Conservation (phyloP, 2,329 filamentous ascomycete species). For the Trichophyton verrucosum region DNA sequence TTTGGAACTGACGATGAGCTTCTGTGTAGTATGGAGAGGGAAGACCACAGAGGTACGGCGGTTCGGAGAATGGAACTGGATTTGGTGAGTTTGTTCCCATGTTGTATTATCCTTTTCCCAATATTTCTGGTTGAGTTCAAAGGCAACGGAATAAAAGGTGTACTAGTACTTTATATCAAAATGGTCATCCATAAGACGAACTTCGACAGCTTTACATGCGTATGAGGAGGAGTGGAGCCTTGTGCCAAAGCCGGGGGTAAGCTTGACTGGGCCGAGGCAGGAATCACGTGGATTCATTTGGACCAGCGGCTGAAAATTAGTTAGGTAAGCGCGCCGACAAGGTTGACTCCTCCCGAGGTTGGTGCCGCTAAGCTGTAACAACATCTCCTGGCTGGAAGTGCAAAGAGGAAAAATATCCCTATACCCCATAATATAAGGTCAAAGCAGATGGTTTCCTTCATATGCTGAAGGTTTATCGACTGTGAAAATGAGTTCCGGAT, state of each 20-base stretch:
- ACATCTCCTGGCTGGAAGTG: too few species aligned
- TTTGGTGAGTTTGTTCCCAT: constrained; percentile 23
- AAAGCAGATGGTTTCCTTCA: too few species aligned
- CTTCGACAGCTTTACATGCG: too few species aligned
- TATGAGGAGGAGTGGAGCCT: not conserved
- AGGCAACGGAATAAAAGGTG: not conserved
- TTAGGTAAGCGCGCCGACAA: too few species aligned
- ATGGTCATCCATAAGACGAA: too few species aligned
- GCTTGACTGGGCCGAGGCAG: not conserved
- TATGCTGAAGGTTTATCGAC: too few species aligned
- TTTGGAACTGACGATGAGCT: constrained; percentile 55
- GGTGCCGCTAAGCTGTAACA: too few species aligned
- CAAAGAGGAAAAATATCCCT: too few species aligned
- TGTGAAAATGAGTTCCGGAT: too few species aligned
- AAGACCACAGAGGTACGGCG: constrained; percentile 56
- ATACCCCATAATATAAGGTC: too few species aligned
- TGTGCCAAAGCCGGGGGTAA: not conserved
- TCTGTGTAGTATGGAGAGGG: constrained; percentile 60
- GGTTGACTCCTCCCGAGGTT: too few species aligned
- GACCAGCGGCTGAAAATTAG: too few species aligned
- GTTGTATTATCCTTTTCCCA: not conserved
- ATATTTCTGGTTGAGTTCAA: not conserved
- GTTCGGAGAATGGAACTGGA: constrained; percentile 57
- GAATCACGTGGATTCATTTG: not conserved
- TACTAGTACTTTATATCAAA: not conserved